phyloP scores from a whole-genome alignment of 2,329 filamentous ascomycete species.

The Aureobasidium mangrovei region DNA sequence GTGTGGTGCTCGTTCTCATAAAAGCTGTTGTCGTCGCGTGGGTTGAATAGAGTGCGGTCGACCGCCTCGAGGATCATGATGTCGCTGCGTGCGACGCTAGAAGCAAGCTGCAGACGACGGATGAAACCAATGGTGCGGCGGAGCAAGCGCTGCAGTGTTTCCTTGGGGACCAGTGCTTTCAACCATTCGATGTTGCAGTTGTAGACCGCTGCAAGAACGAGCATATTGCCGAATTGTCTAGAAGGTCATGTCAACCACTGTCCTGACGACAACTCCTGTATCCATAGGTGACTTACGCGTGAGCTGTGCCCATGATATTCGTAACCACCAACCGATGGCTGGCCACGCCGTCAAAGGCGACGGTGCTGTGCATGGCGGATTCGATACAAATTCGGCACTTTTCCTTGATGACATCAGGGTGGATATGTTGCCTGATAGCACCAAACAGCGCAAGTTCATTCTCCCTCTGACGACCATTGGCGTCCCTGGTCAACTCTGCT shows the following conservation, averaged over 20 bases:
- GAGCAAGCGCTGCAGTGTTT: constrained; percentile 53
- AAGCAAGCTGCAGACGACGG: not conserved
- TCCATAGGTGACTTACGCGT: constrained; percentile 63
- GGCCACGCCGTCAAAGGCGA: constrained; percentile 68
- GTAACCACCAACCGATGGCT: constrained; percentile 65
- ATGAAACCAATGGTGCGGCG: constrained; percentile 70
- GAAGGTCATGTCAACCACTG: not conserved
- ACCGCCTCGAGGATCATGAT: constrained; percentile 8
- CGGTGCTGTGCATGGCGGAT: constrained; percentile 75
- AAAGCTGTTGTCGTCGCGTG: not conserved
- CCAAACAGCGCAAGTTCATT: constrained; percentile 29
- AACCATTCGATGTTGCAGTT: constrained; percentile 51
- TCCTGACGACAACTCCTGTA: not conserved
- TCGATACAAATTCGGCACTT: constrained; percentile 48
- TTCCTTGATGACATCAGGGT: constrained; percentile 22
- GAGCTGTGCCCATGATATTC: constrained; percentile 92
- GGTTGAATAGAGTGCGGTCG: not conserved
- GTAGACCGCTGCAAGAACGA: constrained; percentile 79
- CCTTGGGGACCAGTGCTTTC: constrained; percentile 46
- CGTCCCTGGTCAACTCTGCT: constrained; percentile 24
- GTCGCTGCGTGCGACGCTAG: not conserved
- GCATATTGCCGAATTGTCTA: constrained; percentile 93
- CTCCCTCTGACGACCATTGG: constrained; percentile 22
- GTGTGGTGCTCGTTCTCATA: constrained; percentile 2
- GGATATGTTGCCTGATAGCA: constrained; percentile 24